Conservation (phyloP, 345 rosid genomes). For the Linum lewisii region DNA sequence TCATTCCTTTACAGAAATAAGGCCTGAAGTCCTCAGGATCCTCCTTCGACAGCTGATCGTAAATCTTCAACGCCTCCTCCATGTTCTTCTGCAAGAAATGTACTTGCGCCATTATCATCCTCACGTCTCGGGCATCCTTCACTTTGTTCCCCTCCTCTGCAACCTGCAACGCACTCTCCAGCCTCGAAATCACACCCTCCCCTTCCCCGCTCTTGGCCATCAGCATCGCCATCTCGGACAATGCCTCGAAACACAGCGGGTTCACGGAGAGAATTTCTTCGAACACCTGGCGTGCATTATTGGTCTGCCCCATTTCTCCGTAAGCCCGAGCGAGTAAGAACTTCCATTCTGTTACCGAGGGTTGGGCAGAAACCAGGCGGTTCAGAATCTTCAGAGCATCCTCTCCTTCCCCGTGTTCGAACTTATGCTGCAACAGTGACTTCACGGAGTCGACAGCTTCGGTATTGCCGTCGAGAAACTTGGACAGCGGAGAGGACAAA, state of each 20-base stretch:
- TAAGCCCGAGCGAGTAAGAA: slow-evolving; percentile 59
- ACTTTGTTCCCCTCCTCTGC: slow-evolving; percentile 50
- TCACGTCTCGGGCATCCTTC: slow-evolving; percentile 76
- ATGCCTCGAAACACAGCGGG: slow-evolving; percentile 78
- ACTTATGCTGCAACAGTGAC: slow-evolving; percentile 52
- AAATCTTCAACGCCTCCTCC: slow-evolving; percentile 69
- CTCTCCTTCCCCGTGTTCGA: slow-evolving; percentile 61
- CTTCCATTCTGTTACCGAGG: slow-evolving; percentile 60
- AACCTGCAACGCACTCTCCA: slow-evolving; percentile 54
- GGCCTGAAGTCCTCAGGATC: slow-evolving; percentile 77
- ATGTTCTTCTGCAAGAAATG: slow-evolving; percentile 77
- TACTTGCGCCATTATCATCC: slow-evolving; percentile 75
- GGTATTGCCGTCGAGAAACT: slow-evolving; percentile 35
- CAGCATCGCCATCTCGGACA: slow-evolving; percentile 79
- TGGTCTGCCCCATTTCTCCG: slow-evolving; percentile 43
- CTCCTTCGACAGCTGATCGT: slow-evolving; percentile 52
- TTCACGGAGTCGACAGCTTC: slow-evolving; percentile 52
- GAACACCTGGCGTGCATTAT: slow-evolving; percentile 63
- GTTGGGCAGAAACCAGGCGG: slow-evolving; percentile 44
- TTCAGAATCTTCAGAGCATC: slow-evolving; percentile 46
- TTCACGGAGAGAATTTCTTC: slow-evolving; percentile 65
- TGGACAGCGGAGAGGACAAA: slow-evolving; percentile 20
- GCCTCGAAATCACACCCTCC: slow-evolving; percentile 52
- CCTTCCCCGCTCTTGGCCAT: slow-evolving; percentile 81
- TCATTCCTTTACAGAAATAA: slow-evolving; percentile 73